Evolutionary conservation across 2,329 filamentous ascomycete genomes (phyloP).

Genomic region (Akanthomyces uredinophilus): DNA sequence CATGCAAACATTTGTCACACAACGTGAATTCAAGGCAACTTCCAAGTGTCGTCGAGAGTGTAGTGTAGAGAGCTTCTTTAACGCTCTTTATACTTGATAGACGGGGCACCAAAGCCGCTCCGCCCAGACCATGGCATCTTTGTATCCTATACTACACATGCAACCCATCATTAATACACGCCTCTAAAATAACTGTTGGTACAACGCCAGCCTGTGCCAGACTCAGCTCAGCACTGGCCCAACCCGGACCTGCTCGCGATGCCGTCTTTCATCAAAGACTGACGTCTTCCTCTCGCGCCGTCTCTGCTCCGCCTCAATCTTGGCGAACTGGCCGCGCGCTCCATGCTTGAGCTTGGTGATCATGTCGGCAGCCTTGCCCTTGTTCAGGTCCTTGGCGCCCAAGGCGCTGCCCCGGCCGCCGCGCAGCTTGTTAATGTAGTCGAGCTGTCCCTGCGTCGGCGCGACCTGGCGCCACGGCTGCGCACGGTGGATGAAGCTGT

Average conservation of each 20-base stretch:
- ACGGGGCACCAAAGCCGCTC: not conserved
- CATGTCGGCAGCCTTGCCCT: slow-evolving; percentile 81
- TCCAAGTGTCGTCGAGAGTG: not conserved
- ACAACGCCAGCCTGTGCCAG: not conserved
- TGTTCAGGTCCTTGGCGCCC: slow-evolving; percentile 55
- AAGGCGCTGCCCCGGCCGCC: slow-evolving; percentile 48
- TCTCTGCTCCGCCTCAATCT: slow-evolving; percentile 47
- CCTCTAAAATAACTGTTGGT: not conserved
- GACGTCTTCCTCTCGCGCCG: slow-evolving; percentile 37
- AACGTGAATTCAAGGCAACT: too few relatives aligned
- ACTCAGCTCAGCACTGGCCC: slow-evolving; percentile 41
- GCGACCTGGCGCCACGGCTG: slow-evolving; percentile 65
- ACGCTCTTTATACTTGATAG: not conserved
- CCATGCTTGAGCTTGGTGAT: slow-evolving; percentile 89
- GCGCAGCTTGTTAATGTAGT: slow-evolving; percentile 64
- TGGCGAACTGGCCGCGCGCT: slow-evolving; percentile 59
- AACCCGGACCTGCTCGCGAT: slow-evolving; percentile 49
- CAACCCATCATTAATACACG: not conserved
- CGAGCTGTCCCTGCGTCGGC: slow-evolving; percentile 61
- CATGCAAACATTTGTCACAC: not conserved
- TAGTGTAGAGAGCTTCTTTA: not conserved
- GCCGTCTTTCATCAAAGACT: slow-evolving; percentile 34
- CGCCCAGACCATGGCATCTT: not conserved
- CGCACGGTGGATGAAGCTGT: slow-evolving; percentile 58
- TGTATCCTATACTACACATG: not conserved